These are phyloP conservation scores for Miscanthus lutarioriparius DNA, from an alignment of 176 grass and related monocot genomes.

Conservation along the genomic window DNA sequence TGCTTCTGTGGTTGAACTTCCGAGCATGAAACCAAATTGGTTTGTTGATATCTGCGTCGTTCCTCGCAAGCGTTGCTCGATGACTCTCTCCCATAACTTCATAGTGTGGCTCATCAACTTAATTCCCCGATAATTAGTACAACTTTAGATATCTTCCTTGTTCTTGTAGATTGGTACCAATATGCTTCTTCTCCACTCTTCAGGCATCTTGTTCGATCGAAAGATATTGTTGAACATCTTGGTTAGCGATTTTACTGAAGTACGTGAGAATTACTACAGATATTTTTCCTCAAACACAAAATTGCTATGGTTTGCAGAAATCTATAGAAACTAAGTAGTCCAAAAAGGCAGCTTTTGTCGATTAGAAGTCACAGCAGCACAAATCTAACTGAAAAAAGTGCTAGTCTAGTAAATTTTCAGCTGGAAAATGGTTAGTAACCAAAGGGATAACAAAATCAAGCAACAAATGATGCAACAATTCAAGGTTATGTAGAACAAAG, in stretches of 20 bases:
- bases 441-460: not conserved
- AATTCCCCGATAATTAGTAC: no score
- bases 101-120: no score
- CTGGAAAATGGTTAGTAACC: not conserved
- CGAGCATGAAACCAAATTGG: no score
- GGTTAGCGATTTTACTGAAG: not conserved
- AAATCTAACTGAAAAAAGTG: not conserved
- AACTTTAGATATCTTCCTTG: no score
- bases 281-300: not conserved
- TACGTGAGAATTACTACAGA: not conserved
- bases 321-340: constrained; percentile 3
- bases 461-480: not conserved
- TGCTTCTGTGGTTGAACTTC: no score
- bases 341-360: not conserved
- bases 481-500: not conserved
- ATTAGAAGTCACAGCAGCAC: not conserved
- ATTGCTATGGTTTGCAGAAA: not conserved
- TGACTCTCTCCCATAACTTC: no score
- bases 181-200: no score
- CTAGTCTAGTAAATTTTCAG: not conserved
- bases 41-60: no score
- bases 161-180: no score
- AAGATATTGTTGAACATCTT: no score
- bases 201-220: no score
- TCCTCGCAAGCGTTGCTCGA: no score